A percentile compares a stretch with the other conserved stretches of the same genome.
Evolutionary conservation across 768 basidiomycete species (phyloP).

Genomic region (Chalciporus chontae): DNA sequence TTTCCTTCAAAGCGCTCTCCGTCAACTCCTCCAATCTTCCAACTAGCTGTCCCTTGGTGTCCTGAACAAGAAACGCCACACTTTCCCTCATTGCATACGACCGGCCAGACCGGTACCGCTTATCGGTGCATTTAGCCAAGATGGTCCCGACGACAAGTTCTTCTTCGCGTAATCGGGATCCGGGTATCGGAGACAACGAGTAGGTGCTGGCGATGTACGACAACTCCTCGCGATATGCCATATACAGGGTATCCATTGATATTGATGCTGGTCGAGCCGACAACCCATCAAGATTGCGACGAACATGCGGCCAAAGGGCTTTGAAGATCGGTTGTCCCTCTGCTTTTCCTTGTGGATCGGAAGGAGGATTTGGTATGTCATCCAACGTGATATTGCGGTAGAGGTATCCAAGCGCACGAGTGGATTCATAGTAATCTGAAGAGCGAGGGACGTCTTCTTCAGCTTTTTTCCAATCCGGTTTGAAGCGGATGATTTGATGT

Average conservation of each 20-base stretch:
- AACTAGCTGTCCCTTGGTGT: conserved; percentile 41
- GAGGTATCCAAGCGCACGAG: conserved; percentile 65
- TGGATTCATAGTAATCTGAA: conserved; percentile 70
- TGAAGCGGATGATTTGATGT: conserved; percentile 53
- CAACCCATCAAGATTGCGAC: conserved; percentile 13
- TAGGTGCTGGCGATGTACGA: conserved; percentile 68
- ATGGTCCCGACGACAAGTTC: conserved; percentile 77
- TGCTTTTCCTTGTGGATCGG: conserved; percentile 10
- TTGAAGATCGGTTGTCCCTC: conserved; percentile 32
- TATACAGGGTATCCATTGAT: conserved; percentile 18
- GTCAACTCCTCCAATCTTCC: conserved; percentile 24
- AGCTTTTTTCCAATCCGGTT: conserved; percentile 76
- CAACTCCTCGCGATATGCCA: conserved; percentile 59
- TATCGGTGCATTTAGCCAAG: conserved; percentile 62
- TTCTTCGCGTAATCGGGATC: conserved; percentile 58
- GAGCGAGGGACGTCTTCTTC: conserved; percentile 51
- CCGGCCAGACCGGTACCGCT: conserved; percentile 55
- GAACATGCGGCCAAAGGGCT: conserved; percentile 20
- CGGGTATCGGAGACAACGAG: conserved; percentile 55
- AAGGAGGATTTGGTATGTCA: conserved; percentile 24
- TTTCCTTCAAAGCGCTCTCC: conserved; percentile 31
- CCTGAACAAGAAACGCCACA: conserved; percentile 46
- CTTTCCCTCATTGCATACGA: conserved; percentile 63
- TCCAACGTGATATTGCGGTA: conserved; percentile 59
- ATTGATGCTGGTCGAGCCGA: neutral